These are phyloP conservation scores for Grifola frondosa DNA, from an alignment of 1,284 basidiomycete genomes.

Conservation along the genomic window DNA sequence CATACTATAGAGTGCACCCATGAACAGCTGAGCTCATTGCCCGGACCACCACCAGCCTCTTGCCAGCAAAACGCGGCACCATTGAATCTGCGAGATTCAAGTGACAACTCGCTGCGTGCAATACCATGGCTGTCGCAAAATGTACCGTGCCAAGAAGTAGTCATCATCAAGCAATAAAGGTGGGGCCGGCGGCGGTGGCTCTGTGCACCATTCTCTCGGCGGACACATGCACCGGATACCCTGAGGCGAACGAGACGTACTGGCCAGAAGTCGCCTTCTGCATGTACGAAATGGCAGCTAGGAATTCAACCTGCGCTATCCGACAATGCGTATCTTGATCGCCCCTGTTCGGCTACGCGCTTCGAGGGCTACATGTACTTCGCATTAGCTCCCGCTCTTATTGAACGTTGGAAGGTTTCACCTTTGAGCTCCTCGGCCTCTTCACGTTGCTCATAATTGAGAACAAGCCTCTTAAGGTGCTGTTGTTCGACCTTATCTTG, in stretches of 20 bases:
- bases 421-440: slow-evolving; percentile 79
- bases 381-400: not conserved
- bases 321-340: slow-evolving; percentile 72
- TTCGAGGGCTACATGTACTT: slow-evolving; percentile 53
- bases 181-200: slow-evolving; percentile 15
- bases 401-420: slow-evolving; percentile 27
- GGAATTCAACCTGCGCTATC: slow-evolving; percentile 33
- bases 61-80: not conserved
- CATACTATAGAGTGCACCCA: too few relatives aligned
- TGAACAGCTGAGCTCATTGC: too few relatives aligned
- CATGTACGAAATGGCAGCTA: slow-evolving; percentile 1
- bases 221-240: slow-evolving; percentile 9
- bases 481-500: slow-evolving; percentile 95
- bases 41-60: too few relatives aligned
- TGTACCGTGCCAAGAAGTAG: slow-evolving; percentile 20
- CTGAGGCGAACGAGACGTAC: slow-evolving; percentile 18
- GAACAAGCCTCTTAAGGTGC: slow-evolving; percentile 89
- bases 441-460: slow-evolving; percentile 83
- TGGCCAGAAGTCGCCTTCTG: slow-evolving; percentile 19
- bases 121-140: slow-evolving; percentile 16
- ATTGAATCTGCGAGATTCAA: slow-evolving; percentile 1
- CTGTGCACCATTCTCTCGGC: not conserved
- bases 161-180: slow-evolving; percentile 21
- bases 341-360: slow-evolving; percentile 60
- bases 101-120: slow-evolving; percentile 5